Base-by-base conservation (phyloP, 2,329 filamentous ascomycete genomes). In the Cryphonectria japonica region DNA sequence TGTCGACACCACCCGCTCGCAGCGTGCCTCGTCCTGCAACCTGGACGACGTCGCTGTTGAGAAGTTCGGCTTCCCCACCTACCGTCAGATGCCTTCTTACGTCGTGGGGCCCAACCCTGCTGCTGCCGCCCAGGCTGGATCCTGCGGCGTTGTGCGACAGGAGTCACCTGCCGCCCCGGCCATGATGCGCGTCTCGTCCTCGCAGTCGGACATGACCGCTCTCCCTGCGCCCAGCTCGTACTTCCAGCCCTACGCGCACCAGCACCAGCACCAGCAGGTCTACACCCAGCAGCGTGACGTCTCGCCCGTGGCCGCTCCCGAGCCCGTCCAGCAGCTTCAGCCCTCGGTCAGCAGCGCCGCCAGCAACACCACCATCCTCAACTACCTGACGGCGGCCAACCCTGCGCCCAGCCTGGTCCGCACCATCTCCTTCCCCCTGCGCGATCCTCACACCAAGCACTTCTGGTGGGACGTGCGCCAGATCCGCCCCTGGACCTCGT, bases 391-490 rank as follows among this genome's bases (percentile, higher is more conserved):
- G 2, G 85, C 87, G 0, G 83, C 92, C 72, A 97, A 97, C 78
- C 94, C 95, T 29, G 91, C 93, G 32, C 92, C 95, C 26, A 91
- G 92, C 57, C 85, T 97, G 46, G 93, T 97, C 52, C 92, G 92
- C 77, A 92, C 91, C 75, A 88, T 95, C 75, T 93, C 92, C 72
- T 91, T 92, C 78, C 90, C 82, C 74, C 84, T 85, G 77, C 88
- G 85, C 74, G 92, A 89, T 79, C 90, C 86, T 77, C 88, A 86
- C 81, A 91, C 87, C 76, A 93, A 91, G 80, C 91, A 97, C 83
- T 97, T 95, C 81, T 98, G 95, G 95, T 98, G 94, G 93, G 95
- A 98, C 78, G 88, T 97, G 71, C 92, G 95, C 75, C 95, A 97
- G 79, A 85, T 98, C 75, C 90, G 93, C 73, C 87, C 90, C 73